Evolutionary conservation across 208 protist species (phyloP), one percentile per base, ranked within the genome.

Genomic region (Wallacemonas collosoma): DNA sequence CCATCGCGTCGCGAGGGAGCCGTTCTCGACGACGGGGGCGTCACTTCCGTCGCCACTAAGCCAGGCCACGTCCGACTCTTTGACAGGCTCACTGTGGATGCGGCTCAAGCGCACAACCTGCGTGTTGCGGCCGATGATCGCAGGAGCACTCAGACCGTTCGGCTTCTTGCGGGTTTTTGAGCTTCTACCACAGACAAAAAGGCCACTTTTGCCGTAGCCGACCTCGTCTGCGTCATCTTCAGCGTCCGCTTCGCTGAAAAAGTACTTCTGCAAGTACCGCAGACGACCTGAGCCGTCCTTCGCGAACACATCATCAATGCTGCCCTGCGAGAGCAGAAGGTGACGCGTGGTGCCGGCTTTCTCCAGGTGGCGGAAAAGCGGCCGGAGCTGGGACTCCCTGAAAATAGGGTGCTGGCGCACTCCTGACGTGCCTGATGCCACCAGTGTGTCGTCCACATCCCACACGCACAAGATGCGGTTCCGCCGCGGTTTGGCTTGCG

Each of bases 401-500:
- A 93, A 94, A 6, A 95, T 68, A 1, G 77, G 41, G 48, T 83
- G 81, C 73, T 95, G 88, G 0, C 91, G 86, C 26, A 92, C 75
- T 0, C 88, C 88, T 17, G 72, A 72, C 14, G 75, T 61, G 17
- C 88, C 88, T 0, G 88, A 88, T 48, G 78, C 71, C 2, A 95
- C 84, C 2, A 95, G 78, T 6, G 91, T 95, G 75, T 95, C 91
- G 57, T 95, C 91, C 26, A 95, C 83, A 53, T 95, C 91, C 88
- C 91, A 95, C 8, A 95, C 67, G 56, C 85, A 95, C 71, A 95
- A 60, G 62, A 94, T 82, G 66, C 60, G 60, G 60, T 65, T 76
- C 70, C 38, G 51, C 6, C 55, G 64, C 54, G n/a, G 63, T 41
- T 15, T 35, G 1, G 54, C 54, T 4, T 36, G 38, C 36, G 64